Evolutionary conservation across 169 alveolate species (phyloP).

Genomic region (Cryptosporidium sp.): DNA sequence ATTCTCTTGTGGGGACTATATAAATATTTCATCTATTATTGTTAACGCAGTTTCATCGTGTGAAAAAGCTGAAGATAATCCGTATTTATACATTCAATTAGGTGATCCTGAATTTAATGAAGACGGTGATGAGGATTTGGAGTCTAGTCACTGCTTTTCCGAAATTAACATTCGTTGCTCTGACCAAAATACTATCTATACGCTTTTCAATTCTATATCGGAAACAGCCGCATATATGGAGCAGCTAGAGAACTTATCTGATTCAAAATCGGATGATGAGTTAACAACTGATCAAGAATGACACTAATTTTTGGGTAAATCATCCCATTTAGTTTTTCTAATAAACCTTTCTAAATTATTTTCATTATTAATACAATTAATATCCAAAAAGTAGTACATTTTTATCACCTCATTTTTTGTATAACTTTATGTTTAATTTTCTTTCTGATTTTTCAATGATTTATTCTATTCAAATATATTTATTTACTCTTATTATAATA

Average conservation of each 20-base stretch:
- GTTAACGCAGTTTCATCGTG: constrained; percentile 48
- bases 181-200: neutral
- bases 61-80: neutral
- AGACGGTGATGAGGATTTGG: constrained; percentile 6
- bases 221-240: constrained; percentile 54
- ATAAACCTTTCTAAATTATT: neutral
- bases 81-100: constrained; percentile 36
- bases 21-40: constrained; percentile 40
- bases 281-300: neutral
- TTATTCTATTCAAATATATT: neutral
- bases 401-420: no score
- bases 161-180: constrained; percentile 38
- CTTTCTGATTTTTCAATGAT: neutral
- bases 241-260: constrained; percentile 10
- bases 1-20: constrained; percentile 1
- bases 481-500: neutral
- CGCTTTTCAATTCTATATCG: constrained; percentile 38
- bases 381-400: no score
- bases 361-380: neutral
- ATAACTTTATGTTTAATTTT: neutral
- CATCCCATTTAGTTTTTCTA: neutral
- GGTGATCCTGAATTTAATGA: neutral
- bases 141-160: neutral
- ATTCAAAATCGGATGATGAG: neutral
- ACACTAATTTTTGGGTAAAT: neutral